Percentiles rank a stretch among this genome's conserved stretches.
Conservation (phyloP, 2,329 filamentous ascomycete genomes). For the Lecanicillium sp. region DNA sequence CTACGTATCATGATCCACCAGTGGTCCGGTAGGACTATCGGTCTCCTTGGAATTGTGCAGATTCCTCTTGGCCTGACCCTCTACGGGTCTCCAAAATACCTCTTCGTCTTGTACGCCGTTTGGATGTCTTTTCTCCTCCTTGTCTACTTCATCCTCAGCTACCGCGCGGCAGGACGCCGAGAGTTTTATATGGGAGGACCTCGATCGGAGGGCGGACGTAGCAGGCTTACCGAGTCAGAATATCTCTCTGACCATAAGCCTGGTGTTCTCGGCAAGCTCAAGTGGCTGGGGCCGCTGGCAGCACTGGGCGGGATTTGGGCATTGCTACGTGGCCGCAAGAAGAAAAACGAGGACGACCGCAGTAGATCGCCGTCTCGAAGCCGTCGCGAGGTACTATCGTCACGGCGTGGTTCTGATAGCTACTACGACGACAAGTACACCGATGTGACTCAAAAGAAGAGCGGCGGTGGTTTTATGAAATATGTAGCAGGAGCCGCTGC, state of each 20-base stretch:
- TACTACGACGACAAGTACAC: slow-evolving; percentile 60
- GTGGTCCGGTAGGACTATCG: slow-evolving; percentile 73
- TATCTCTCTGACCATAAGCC: slow-evolving; percentile 25
- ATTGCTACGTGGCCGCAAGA: slow-evolving; percentile 34
- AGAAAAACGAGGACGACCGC: slow-evolving; percentile 30
- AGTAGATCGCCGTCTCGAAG: slow-evolving; percentile 29
- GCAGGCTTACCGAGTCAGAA: slow-evolving; percentile 30
- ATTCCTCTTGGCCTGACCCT: slow-evolving; percentile 83
- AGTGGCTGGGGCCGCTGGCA: slow-evolving; percentile 44
- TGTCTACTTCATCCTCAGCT: slow-evolving; percentile 73
- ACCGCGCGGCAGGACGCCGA: slow-evolving; percentile 49
- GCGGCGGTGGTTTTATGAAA: slow-evolving; percentile 46
- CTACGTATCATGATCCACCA: slow-evolving; percentile 65
- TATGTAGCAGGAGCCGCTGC: slow-evolving; percentile 53
- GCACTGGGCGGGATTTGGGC: slow-evolving; percentile 43
- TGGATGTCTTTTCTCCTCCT: slow-evolving; percentile 67
- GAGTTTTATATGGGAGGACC: slow-evolving; percentile 49
- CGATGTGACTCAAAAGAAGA: slow-evolving; percentile 30
- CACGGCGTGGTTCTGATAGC: slow-evolving; percentile 45
- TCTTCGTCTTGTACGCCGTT: slow-evolving; percentile 80
- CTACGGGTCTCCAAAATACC: slow-evolving; percentile 77
- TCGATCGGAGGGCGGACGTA: slow-evolving; percentile 41
- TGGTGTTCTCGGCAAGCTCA: slow-evolving; percentile 23
- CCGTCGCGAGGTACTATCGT: slow-evolving; percentile 42
- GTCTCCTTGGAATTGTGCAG: slow-evolving; percentile 76